Evolutionary conservation across 2,329 filamentous ascomycete genomes (phyloP).

Genomic region (Arthrinium phaeospermum): DNA sequence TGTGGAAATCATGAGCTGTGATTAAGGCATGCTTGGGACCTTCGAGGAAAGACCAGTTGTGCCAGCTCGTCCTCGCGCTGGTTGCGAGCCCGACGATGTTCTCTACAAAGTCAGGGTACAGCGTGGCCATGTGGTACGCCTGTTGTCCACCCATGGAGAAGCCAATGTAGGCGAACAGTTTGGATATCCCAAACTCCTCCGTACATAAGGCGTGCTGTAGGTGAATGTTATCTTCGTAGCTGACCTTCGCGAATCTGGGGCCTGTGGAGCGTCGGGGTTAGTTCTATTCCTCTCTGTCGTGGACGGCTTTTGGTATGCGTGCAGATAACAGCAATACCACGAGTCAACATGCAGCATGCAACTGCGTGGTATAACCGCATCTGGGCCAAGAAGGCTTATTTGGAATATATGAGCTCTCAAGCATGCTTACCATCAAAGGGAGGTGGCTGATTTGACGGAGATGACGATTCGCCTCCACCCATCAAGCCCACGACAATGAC

Average conservation of each 20-base stretch:
- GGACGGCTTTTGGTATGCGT: not conserved
- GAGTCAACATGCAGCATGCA: not conserved
- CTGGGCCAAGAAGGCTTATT: not conserved
- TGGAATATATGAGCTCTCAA: not conserved
- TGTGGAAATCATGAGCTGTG: constrained; percentile 47
- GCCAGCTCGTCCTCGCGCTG: constrained; percentile 54
- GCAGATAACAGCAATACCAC: not conserved
- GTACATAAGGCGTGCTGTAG: constrained; percentile 51
- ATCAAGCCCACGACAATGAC: constrained; percentile 58
- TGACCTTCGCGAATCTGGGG: constrained; percentile 48
- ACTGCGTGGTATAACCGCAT: not conserved
- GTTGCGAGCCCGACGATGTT: constrained; percentile 55
- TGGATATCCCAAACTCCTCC: constrained; percentile 46
- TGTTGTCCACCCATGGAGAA: constrained; percentile 64
- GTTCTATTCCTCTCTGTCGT: constrained; percentile 36
- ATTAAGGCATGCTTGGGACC: constrained; percentile 56
- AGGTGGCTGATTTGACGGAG: constrained; percentile 53
- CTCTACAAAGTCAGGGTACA: constrained; percentile 55
- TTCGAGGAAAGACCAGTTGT: constrained; percentile 62
- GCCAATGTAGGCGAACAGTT: constrained; percentile 54
- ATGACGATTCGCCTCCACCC: constrained; percentile 59
- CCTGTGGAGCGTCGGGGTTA: constrained; percentile 34
- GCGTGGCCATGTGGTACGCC: constrained; percentile 56
- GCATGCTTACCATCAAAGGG: constrained; percentile 14
- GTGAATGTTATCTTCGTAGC: constrained; percentile 57